Conservation (phyloP, 2,329 filamentous ascomycete genomes). For the Sporothrix variecibatus region DNA sequence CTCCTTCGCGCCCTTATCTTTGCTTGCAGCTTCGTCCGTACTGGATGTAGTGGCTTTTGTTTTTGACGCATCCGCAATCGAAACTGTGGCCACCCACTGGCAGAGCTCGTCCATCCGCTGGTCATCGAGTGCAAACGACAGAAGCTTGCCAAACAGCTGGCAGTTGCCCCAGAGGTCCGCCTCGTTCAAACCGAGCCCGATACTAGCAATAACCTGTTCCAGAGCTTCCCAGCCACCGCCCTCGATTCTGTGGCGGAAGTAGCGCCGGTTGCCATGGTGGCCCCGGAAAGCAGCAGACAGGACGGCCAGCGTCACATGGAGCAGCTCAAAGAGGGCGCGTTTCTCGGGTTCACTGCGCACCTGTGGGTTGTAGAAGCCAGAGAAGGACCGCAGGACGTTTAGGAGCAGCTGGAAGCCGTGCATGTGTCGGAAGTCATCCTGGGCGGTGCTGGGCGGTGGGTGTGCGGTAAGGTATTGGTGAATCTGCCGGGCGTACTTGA, state of each 20-base stretch:
- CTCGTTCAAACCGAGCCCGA: conserved; percentile 65
- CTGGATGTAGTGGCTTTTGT: not conserved
- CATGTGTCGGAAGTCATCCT: conserved; percentile 82
- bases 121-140: conserved; percentile 80
- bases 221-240: conserved; percentile 77
- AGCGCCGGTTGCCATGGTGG: conserved; percentile 83
- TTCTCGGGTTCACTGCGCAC: conserved; percentile 64
- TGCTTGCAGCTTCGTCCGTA: not conserved
- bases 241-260: conserved; percentile 76
- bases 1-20: not conserved
- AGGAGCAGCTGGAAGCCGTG: conserved; percentile 77
- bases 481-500: conserved; percentile 63
- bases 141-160: conserved; percentile 78
- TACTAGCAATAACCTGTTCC: conserved; percentile 70
- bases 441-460: conserved; percentile 52
- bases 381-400: conserved; percentile 67
- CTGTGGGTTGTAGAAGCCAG: conserved; percentile 73
- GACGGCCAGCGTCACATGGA: conserved; percentile 72
- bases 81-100: conserved; percentile 45
- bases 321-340: conserved; percentile 64
- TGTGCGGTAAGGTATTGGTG: conserved; percentile 61
- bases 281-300: conserved; percentile 73
- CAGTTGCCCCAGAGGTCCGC: conserved; percentile 67
- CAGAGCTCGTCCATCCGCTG: conserved; percentile 72
- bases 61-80: not conserved